phyloP scores from a whole-genome alignment of 768 basidiomycete species.

The Serpula lacrymans region DNA sequence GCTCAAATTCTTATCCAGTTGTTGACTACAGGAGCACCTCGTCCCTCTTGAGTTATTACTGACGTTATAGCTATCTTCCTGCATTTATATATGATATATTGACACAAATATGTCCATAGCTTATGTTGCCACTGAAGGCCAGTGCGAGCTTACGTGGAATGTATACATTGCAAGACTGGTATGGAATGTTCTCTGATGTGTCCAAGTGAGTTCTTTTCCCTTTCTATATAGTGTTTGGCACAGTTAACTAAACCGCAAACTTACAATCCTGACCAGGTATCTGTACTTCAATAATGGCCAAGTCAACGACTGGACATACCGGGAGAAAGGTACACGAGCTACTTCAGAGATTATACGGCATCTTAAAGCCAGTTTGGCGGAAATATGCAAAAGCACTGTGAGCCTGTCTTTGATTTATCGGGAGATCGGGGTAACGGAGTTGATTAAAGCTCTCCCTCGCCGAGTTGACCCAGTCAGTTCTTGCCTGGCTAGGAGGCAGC shows the following conservation, averaged over 20 bases:
- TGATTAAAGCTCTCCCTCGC: constrained; percentile 18
- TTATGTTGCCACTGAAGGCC: constrained; percentile 36
- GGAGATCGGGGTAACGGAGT: too few relatives aligned
- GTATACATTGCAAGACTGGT: constrained; percentile 39
- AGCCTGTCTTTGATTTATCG: constrained; percentile 8
- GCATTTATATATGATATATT: constrained; percentile 1
- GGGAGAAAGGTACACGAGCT: constrained; percentile 22
- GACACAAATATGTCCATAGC: constrained; percentile 24
- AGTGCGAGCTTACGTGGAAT: constrained; percentile 37
- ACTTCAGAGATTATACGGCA: constrained; percentile 20
- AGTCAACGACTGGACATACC: constrained; percentile 29
- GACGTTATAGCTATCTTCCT: too few relatives aligned
- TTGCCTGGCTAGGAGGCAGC: too few relatives aligned
- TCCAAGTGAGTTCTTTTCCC: constrained; percentile 22
- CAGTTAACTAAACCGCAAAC: too few relatives aligned
- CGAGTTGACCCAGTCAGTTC: too few relatives aligned
- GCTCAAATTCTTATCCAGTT: background rate
- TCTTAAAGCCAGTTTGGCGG: constrained; percentile 20
- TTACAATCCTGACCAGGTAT: too few relatives aligned
- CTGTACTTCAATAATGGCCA: constrained; percentile 32
- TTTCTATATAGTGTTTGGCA: background rate
- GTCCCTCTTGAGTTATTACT: too few relatives aligned
- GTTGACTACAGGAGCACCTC: too few relatives aligned
- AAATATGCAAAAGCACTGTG: constrained; percentile 17
- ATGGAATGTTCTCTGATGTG: constrained; percentile 48